These are phyloP conservation scores for Ammopiptanthus mongolicus DNA, from an alignment of 306 rosid species.

Conservation along the genomic window DNA sequence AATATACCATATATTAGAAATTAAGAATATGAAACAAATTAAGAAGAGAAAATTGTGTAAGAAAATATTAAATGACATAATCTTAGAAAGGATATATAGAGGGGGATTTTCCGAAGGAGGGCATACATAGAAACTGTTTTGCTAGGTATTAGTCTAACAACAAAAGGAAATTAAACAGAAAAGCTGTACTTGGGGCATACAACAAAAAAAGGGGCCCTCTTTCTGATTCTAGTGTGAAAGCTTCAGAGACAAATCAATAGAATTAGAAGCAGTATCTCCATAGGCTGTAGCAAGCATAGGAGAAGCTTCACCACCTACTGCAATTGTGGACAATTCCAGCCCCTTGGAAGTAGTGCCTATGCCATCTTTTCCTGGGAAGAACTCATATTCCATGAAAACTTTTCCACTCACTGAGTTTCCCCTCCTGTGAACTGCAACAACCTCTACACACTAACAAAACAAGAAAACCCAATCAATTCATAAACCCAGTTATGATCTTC, in stretches of 20 bases:
- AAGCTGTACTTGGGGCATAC: slow-evolving; percentile 20
- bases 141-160: slow-evolving; percentile 18
- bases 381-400: slow-evolving; percentile 74
- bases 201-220: not conserved
- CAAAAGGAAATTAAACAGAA: slow-evolving; percentile 31
- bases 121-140: slow-evolving; percentile 12
- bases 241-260: slow-evolving; percentile 78
- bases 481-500: not conserved
- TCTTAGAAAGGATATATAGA: slow-evolving; percentile 1
- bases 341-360: slow-evolving; percentile 52
- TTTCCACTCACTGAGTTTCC: slow-evolving; percentile 33
- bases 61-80: slow-evolving; percentile 15
- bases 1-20: not conserved
- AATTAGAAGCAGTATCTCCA: slow-evolving; percentile 42
- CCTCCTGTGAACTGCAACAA: slow-evolving; percentile 70
- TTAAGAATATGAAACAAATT: not conserved
- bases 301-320: slow-evolving; percentile 49
- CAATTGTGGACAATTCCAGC: slow-evolving; percentile 23
- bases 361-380: slow-evolving; percentile 52
- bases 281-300: slow-evolving; percentile 15
- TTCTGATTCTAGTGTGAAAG: slow-evolving; percentile 52
- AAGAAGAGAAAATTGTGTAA: not conserved
- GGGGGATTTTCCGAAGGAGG: slow-evolving; percentile 19
- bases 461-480: not conserved
- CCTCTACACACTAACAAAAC: slow-evolving; percentile 49